phyloP scores from a whole-genome alignment of 2,329 filamentous ascomycete genomes.

The Pseudocercospora vitis region DNA sequence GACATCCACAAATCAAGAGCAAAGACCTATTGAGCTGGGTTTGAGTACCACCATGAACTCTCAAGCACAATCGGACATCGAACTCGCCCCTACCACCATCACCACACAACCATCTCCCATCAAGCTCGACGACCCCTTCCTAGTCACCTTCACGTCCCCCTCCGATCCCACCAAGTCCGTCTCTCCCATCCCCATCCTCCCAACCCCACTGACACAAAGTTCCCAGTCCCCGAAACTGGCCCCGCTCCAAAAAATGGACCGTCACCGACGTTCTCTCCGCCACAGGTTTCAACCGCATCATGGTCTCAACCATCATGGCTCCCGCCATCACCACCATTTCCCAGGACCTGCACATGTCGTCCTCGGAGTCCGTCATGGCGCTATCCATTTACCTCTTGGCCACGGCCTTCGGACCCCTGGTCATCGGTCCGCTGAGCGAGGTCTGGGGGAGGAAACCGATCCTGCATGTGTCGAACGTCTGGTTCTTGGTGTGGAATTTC shows the following conservation, averaged over 20 bases:
- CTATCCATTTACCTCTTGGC: constrained; percentile 27
- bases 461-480: constrained; percentile 48
- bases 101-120: background rate
- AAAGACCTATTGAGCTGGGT: too few species aligned
- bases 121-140: constrained; percentile 17
- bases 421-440: constrained; percentile 38
- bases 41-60: too few species aligned
- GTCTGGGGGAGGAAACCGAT: constrained; percentile 49
- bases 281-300: constrained; percentile 54
- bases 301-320: constrained; percentile 55
- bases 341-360: constrained; percentile 41
- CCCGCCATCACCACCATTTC: constrained; percentile 47
- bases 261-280: constrained; percentile 52
- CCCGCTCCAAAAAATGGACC: constrained; percentile 46
- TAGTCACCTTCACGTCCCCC: constrained; percentile 18
- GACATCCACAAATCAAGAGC: too few species aligned
- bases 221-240: constrained; percentile 12
- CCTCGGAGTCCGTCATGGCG: constrained; percentile 22
- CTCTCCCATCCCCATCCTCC: background rate
- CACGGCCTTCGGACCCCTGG: constrained; percentile 24
- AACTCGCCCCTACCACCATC: background rate
- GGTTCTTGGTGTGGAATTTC: constrained; percentile 55
- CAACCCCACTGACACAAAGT: background rate
- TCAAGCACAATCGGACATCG: background rate
- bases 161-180: constrained; percentile 28